Evolutionary conservation across 805 yeast species (phyloP).

Genomic region (Zygosaccharomyces siamensis): DNA sequence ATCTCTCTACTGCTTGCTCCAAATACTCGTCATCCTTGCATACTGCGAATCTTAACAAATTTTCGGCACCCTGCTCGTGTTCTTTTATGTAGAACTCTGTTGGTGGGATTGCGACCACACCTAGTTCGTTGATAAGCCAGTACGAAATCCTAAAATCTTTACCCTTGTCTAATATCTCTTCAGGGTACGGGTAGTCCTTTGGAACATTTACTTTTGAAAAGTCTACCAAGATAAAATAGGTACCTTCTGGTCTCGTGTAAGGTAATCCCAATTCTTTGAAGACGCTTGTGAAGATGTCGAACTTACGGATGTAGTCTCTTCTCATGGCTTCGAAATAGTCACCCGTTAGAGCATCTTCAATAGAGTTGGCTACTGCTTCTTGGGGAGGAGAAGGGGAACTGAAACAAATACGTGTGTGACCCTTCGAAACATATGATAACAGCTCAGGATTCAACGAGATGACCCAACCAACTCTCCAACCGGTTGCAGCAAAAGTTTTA

Average conservation of each 20-base stretch:
- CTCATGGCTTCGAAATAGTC: slow-evolving; percentile 70
- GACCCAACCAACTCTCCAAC: slow-evolving; percentile 98
- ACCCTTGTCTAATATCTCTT: slow-evolving; percentile 60
- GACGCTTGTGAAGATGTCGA: slow-evolving; percentile 62
- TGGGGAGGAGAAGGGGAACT: slow-evolving; percentile 88
- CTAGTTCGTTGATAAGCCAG: slow-evolving; percentile 89
- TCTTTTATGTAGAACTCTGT: slow-evolving; percentile 81
- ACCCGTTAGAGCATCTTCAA: slow-evolving; percentile 54
- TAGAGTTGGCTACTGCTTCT: slow-evolving; percentile 81
- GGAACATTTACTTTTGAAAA: slow-evolving; percentile 81
- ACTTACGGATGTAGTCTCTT: slow-evolving; percentile 63
- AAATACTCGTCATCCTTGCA: slow-evolving; percentile 85
- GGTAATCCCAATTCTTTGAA: slow-evolving; percentile 88
- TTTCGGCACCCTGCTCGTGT: slow-evolving; percentile 72
- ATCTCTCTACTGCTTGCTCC: slow-evolving; percentile 74
- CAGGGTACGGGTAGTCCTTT: slow-evolving; percentile 63
- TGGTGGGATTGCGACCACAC: slow-evolving; percentile 96
- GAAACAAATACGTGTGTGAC: slow-evolving; percentile 93
- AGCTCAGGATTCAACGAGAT: slow-evolving; percentile 74
- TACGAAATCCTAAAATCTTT: slow-evolving; percentile 84
- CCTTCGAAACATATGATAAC: slow-evolving; percentile 74
- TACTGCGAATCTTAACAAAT: slow-evolving; percentile 87
- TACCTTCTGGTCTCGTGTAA: slow-evolving; percentile 88
- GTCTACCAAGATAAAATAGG: slow-evolving; percentile 87
- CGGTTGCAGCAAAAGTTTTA: slow-evolving; percentile 97